Base-by-base conservation (phyloP, 345 rosid species). In the Acer saccharum region DNA sequence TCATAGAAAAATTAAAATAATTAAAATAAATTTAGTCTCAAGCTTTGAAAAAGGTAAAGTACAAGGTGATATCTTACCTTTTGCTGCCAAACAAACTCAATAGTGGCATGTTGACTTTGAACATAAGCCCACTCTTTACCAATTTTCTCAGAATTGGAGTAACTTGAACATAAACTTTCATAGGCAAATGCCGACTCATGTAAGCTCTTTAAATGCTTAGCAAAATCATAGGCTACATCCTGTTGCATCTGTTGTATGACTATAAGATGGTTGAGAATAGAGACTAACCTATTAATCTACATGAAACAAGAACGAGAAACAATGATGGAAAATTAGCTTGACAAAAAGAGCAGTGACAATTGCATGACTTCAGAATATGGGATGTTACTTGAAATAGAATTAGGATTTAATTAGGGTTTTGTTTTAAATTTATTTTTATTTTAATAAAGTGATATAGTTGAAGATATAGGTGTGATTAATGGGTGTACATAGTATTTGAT, bases 221-320 rank as follows among this genome's bases (percentile, higher is more conserved):
- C 77, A 81, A 93, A 87, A 75, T 65, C 79, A 74, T 96, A 94
- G 44, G 86, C 88, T 72, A 93, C 80, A 64, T 77, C 83, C 72
- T 95, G 89, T 78, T 92, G 99, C 79, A 69, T 84, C 78, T 91
- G 92, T 82, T 94, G 98, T 77, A 94, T 82, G 76, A 78, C 81
- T 71, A 91, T 83, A 61, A 96, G 97, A 89, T 96, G 98, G 80
- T 84, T 84, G 78, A 94, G 93, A 77, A 91, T 94, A 72, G 97
- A 92, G 77, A 83, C 73, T 20, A 97, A 84, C 84, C 91, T 84
- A 68, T 81, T 75, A 75, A 86, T 92, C 97, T 95, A 88, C 84
- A 86, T 65, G 65, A 41, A 77, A 65, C 69, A 69, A 73, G 44
- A 58, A 29, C 35, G 73, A 60, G 39, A 79, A 69, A 63, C 58